phyloP scores from a whole-genome alignment of 2,329 filamentous ascomycete genomes.

The Pseudophaeomoniella oleicola region DNA sequence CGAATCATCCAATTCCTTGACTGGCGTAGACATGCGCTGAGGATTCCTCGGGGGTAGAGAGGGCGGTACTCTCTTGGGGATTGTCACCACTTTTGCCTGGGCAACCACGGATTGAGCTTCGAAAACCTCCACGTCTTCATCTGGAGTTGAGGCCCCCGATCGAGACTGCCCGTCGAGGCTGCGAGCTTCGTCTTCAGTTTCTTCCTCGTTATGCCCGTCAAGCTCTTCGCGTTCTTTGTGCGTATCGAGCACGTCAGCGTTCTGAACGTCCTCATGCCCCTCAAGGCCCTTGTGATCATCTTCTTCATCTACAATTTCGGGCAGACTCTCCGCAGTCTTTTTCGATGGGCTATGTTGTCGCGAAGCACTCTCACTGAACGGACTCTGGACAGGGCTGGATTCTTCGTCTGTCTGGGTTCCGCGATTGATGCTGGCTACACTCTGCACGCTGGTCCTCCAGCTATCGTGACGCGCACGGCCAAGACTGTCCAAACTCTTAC shows the following conservation, averaged over 20 bases:
- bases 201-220: background rate
- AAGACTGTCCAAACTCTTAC: slow-evolving; percentile 60
- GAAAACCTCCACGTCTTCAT: slow-evolving; percentile 39
- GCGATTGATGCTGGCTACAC: slow-evolving; percentile 37
- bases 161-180: too few relatives aligned
- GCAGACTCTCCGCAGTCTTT: slow-evolving; percentile 29
- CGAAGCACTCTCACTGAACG: slow-evolving; percentile 14
- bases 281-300: slow-evolving; percentile 13
- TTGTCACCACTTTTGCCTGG: slow-evolving; percentile 69
- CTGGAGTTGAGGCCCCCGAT: too few relatives aligned
- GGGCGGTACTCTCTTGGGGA: slow-evolving; percentile 65
- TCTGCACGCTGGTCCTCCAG: slow-evolving; percentile 50
- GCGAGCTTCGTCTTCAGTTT: background rate
- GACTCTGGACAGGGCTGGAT: slow-evolving; percentile 45
- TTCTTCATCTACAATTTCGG: slow-evolving; percentile 12
- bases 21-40: slow-evolving; percentile 17
- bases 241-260: background rate
- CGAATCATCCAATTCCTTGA: slow-evolving; percentile 12
- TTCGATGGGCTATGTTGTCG: slow-evolving; percentile 39
- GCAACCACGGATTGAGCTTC: slow-evolving; percentile 54
- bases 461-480: slow-evolving; percentile 47
- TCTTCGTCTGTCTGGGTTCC: slow-evolving; percentile 54
- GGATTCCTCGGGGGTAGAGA: slow-evolving; percentile 66
- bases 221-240: background rate
- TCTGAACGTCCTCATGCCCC: background rate